Base-by-base conservation (phyloP, 176 grass and related monocot genomes). In the Typha latifolia region DNA sequence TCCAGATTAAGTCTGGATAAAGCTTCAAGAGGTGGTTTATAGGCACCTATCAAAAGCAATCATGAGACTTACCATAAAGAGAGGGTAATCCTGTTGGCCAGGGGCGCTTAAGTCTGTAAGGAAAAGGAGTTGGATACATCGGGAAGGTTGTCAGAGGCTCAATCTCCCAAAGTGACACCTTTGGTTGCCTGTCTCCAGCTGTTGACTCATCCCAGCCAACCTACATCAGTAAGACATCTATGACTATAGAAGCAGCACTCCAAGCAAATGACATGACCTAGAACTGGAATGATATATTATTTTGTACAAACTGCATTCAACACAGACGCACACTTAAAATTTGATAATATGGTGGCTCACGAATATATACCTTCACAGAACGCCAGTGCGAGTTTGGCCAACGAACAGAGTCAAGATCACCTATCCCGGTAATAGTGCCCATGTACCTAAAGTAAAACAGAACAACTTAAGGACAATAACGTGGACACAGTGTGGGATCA, bases 161-260 rank as follows among this genome's bases (percentile, higher is more conserved):
- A 77, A 99, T 99, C 74, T 94, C 86, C 89, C 95, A 94, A 49
- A 94, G 86, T 61, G 95, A 99, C 62, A 94, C 95, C 78, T 89
- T 94, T 26, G 95, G 95, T n/a, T 99, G 89, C 73, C 89, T 85
- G 79, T 94, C 89, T 81, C 95, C 89, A 62, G 95, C 81, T 70
- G 86, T 99, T 49, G 89, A 99, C 77, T 99, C 95, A 69, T 99
- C 95, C 95, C 95, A 99, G 59, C 95, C 95, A 71, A 99, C 95
- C 95, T 99, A 61, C n/a, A 79, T 71, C 66, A 69, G 55, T 51
- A 18, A 70, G 70, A 74, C 3, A 20, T 21, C 66, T 68, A 43
- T 9, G 34, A 43, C 37, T 43, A 10, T 7, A 43, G 9, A 10
- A 43, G 37, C 37, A 43, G 37, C 37, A 43, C 9, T 10, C 7